These are phyloP conservation scores for Clonostachys byssicola DNA, from an alignment of 2,329 filamentous ascomycete species.

Conservation along the genomic window DNA sequence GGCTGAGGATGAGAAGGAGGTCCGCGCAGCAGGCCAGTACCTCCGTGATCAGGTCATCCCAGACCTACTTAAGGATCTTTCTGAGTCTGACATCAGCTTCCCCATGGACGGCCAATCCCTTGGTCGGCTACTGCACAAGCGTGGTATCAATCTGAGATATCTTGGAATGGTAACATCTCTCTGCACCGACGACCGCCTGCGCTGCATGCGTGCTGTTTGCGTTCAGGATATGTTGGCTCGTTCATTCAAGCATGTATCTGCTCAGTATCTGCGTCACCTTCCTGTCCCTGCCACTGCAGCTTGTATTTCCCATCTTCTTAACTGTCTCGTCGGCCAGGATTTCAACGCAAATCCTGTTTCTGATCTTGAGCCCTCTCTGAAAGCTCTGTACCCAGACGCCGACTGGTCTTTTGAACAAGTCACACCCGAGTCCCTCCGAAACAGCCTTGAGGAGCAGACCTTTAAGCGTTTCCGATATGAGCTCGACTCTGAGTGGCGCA, in stretches of 20 bases:
- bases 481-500: conserved; percentile 64
- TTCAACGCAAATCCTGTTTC: conserved; percentile 75
- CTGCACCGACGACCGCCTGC: conserved; percentile 63
- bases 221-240: conserved; percentile 93
- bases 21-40: conserved; percentile 77
- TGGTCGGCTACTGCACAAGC: conserved; percentile 85
- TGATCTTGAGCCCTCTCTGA: conserved; percentile 71
- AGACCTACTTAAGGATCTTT: conserved; percentile 80
- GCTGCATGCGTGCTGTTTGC: conserved; percentile 72
- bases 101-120: conserved; percentile 97
- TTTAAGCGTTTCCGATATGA: conserved; percentile 72
- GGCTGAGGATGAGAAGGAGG: conserved; percentile 80
- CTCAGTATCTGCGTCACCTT: conserved; percentile 73
- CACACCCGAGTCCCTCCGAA: conserved; percentile 67
- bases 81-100: conserved; percentile 91
- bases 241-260: conserved; percentile 89
- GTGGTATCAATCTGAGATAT: conserved; percentile 95
- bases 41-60: conserved; percentile 76
- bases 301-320: conserved; percentile 82
- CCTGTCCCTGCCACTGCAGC: conserved; percentile 76
- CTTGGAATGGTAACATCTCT: conserved; percentile 78
- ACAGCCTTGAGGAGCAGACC: conserved; percentile 69
- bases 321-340: conserved; percentile 79
- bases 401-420: conserved; percentile 78
- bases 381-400: conserved; percentile 72